These are phyloP conservation scores for Grifola frondosa DNA, from an alignment of 1,284 basidiomycete species.

Conservation along the genomic window DNA sequence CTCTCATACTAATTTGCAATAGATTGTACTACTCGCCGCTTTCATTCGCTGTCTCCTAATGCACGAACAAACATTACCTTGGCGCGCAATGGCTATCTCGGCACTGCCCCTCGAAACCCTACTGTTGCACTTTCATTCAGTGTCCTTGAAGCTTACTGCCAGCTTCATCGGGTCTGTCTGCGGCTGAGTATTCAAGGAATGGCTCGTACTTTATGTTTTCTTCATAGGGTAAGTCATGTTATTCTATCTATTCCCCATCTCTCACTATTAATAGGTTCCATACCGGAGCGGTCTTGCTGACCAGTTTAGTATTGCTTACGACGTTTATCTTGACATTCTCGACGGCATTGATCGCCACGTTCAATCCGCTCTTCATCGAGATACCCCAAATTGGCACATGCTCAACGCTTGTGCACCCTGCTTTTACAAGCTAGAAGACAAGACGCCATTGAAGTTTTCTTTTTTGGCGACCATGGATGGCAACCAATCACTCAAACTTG, in stretches of 20 bases:
- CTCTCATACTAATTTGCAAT: not conserved
- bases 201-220: constrained; percentile 13
- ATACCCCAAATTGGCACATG: constrained; percentile 23
- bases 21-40: too few species aligned
- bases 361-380: constrained; percentile 16
- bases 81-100: constrained; percentile 9
- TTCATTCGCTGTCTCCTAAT: not conserved
- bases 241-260: not conserved
- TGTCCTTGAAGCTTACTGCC: constrained; percentile 18
- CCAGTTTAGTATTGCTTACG: constrained; percentile 25
- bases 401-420: constrained; percentile 29
- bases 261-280: constrained; percentile 3
- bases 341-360: constrained; percentile 16
- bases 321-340: constrained; percentile 29
- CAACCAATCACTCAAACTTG: constrained; percentile 30
- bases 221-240: constrained; percentile 18
- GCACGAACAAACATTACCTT: constrained; percentile 5
- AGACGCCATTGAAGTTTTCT: constrained; percentile 16
- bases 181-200: constrained; percentile 19
- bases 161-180: constrained; percentile 23
- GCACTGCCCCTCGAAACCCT: constrained; percentile 13
- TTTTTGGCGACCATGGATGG: constrained; percentile 29
- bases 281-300: not conserved
- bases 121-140: constrained; percentile 15
- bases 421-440: constrained; percentile 25